Percentiles rank a stretch among this genome's conserved stretches.
phyloP scores from a whole-genome alignment of 805 yeast species.

The Metschnikowia proteae region DNA sequence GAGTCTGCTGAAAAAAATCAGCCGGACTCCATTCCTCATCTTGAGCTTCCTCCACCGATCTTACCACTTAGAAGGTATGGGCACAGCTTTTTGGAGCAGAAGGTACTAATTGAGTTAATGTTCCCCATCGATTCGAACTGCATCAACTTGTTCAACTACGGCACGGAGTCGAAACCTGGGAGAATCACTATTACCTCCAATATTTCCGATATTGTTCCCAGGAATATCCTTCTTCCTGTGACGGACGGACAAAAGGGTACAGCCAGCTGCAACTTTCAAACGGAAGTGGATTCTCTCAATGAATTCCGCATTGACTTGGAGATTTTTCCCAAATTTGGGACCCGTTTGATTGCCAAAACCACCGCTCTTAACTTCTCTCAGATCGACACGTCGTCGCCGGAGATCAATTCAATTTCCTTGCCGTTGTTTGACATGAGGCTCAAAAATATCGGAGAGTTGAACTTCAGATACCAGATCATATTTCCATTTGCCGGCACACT shows the following conservation, averaged over 20 bases:
- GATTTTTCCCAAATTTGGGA: conserved; percentile 91
- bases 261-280: conserved; percentile 72
- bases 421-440: conserved; percentile 82
- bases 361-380: conserved; percentile 61
- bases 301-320: conserved; percentile 80
- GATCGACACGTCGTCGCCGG: conserved; percentile 39
- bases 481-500: conserved; percentile 85
- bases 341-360: conserved; percentile 85
- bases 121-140: conserved; percentile 51
- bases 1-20: conserved; percentile 26
- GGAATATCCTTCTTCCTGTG: conserved; percentile 78
- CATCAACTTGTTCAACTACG: conserved; percentile 43
- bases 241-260: conserved; percentile 49
- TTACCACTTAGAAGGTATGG: conserved; percentile 92
- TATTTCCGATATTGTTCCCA: conserved; percentile 78
- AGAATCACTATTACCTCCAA: conserved; percentile 78
- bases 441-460: conserved; percentile 75
- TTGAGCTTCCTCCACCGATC: conserved; percentile 93
- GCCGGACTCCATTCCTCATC: conserved; percentile 79
- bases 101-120: conserved; percentile 74
- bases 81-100: conserved; percentile 89
- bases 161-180: conserved; percentile 57
- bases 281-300: conserved; percentile 60
- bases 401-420: conserved; percentile 42
- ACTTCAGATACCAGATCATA: conserved; percentile 75